Percentiles rank a stretch among this genome's conserved stretches.
These are phyloP conservation scores for Macrophomina tecta DNA, from an alignment of 2,329 filamentous ascomycete genomes.

Conservation along the genomic window DNA sequence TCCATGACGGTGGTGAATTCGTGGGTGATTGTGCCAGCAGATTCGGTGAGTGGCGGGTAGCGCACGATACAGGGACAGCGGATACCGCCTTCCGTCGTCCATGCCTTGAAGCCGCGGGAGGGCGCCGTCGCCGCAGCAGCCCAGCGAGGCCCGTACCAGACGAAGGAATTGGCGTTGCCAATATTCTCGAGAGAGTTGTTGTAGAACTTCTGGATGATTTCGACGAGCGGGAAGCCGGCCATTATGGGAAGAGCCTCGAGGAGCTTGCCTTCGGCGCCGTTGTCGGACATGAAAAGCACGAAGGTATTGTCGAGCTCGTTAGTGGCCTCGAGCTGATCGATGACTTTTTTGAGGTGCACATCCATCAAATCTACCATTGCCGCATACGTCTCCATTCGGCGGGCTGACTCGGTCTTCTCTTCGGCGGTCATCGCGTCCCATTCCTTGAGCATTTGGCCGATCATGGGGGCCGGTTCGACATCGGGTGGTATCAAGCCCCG, in stretches of 20 bases:
- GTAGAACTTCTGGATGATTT: slow-evolving; percentile 20
- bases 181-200: slow-evolving; percentile 27
- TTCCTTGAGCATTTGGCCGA: neutral
- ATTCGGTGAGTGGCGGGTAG: slow-evolving; percentile 3
- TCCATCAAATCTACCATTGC: slow-evolving; percentile 28
- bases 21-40: neutral
- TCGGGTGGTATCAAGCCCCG: slow-evolving; percentile 22
- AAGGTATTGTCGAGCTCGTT: slow-evolving; percentile 28
- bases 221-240: slow-evolving; percentile 22
- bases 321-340: slow-evolving; percentile 9
- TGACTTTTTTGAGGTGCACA: slow-evolving; percentile 6
- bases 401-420: slow-evolving; percentile 19
- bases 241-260: slow-evolving; percentile 25
- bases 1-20: slow-evolving; percentile 29
- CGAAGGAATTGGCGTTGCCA: slow-evolving; percentile 18
- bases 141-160: slow-evolving; percentile 28
- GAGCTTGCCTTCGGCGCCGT: slow-evolving; percentile 27
- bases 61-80: slow-evolving; percentile 25
- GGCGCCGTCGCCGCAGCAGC: slow-evolving; percentile 24
- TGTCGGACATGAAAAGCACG: slow-evolving; percentile 28
- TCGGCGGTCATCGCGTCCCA: slow-evolving; percentile 16
- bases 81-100: slow-evolving; percentile 24
- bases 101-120: slow-evolving; percentile 24
- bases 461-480: slow-evolving; percentile 16
- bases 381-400: slow-evolving; percentile 25